phyloP scores from a whole-genome alignment of 352 stramenopile genomes.

The Hyaloperonospora arabidopsidis region DNA sequence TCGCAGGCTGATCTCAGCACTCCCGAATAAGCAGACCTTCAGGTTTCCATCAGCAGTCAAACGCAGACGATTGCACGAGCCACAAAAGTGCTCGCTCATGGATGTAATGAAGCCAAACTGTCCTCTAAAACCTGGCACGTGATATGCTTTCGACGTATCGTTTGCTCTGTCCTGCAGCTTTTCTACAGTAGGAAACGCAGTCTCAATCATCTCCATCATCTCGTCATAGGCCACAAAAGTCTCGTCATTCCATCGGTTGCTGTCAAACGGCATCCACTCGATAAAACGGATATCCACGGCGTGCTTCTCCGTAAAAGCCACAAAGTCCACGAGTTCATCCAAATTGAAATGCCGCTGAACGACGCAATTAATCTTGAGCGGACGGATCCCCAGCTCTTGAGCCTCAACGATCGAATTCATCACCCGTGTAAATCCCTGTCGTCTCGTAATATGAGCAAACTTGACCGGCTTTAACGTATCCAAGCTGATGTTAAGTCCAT shows the following conservation, averaged over 20 bases:
- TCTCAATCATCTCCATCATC: conserved; percentile 70
- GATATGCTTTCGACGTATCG: conserved; percentile 95
- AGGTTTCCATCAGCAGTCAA: conserved; percentile 93
- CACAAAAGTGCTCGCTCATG: conserved; percentile 98
- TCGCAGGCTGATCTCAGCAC: conserved; percentile 88
- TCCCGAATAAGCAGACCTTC: conserved; percentile 96
- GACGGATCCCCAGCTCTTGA: conserved; percentile 37
- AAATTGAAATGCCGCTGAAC: conserved; percentile 95
- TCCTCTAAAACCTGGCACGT: conserved; percentile 52
- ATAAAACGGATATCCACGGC: conserved; percentile 96
- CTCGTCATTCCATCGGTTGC: conserved; percentile 91
- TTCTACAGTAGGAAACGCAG: conserved; percentile 37
- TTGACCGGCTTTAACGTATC: conserved; percentile 90
- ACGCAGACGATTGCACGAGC: conserved; percentile 93
- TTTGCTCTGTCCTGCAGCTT: conserved; percentile 74
- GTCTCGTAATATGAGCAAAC: conserved; percentile 91
- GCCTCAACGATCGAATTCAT: conserved; percentile 77
- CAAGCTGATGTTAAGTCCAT: conserved; percentile 92
- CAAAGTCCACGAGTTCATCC: conserved; percentile 92
- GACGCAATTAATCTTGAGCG: conserved; percentile 96
- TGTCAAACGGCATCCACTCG: conserved; percentile 99
- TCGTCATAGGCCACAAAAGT: conserved; percentile 92
- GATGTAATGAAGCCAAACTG: conserved; percentile 94
- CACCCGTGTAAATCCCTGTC: conserved; percentile 83
- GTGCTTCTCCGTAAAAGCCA: conserved; percentile 81